Evolutionary conservation across 2,329 filamentous ascomycete species (phyloP).

Genomic region (Trichoderma sp.): DNA sequence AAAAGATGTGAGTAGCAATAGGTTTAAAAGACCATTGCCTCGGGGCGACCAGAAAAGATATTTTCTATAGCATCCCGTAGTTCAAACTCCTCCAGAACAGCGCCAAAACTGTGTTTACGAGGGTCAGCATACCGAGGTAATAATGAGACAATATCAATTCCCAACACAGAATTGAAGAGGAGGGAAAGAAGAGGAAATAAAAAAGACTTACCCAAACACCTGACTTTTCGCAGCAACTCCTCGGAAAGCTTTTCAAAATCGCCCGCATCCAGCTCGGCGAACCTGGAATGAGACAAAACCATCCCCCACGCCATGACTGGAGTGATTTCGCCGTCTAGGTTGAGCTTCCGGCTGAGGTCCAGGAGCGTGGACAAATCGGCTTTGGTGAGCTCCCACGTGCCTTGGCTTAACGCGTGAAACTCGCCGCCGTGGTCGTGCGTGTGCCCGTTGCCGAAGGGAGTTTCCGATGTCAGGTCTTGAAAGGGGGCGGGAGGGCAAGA

Average conservation of each 20-base stretch:
- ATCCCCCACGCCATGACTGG: slow-evolving; percentile 94
- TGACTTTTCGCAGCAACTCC: slow-evolving; percentile 75
- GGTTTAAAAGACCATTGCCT: slow-evolving; percentile 24
- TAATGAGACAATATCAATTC: neutral
- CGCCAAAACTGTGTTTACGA: slow-evolving; percentile 54
- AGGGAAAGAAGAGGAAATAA: neutral
- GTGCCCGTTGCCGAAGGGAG: slow-evolving; percentile 54
- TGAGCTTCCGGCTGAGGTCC: slow-evolving; percentile 78
- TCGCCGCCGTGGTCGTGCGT: slow-evolving; percentile 34
- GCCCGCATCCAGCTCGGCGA: slow-evolving; percentile 62
- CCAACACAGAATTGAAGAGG: neutral
- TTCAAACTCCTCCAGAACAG: slow-evolving; percentile 68
- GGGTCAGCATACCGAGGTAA: slow-evolving; percentile 7
- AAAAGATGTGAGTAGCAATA: neutral
- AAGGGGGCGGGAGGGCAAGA: slow-evolving; percentile 76
- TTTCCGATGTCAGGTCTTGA: slow-evolving; percentile 49
- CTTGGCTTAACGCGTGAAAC: slow-evolving; percentile 50
- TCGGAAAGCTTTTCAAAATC: slow-evolving; percentile 74
- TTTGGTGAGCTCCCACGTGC: slow-evolving; percentile 78
- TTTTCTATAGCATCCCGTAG: slow-evolving; percentile 75
- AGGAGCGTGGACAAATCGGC: slow-evolving; percentile 78
- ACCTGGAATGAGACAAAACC: slow-evolving; percentile 70
- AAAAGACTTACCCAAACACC: slow-evolving; percentile 81
- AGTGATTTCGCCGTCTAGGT: slow-evolving; percentile 87
- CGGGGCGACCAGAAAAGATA: slow-evolving; percentile 40